phyloP scores from a whole-genome alignment of 2,329 filamentous ascomycete genomes.

The Colletotrichum caudatum region DNA sequence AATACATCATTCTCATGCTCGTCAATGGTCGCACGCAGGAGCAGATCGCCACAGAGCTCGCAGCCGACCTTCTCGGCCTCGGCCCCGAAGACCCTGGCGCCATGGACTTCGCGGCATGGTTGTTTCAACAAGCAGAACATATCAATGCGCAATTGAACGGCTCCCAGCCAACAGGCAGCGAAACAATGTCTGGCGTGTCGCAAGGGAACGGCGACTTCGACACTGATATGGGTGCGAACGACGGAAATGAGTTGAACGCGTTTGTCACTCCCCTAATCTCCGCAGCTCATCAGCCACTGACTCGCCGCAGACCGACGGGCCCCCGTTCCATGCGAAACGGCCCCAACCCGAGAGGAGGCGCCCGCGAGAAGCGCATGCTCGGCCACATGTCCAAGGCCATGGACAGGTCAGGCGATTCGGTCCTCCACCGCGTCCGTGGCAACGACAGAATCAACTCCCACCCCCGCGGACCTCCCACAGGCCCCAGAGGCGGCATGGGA shows the following conservation, averaged over 20 bases:
- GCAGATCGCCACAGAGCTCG: conserved; percentile 88
- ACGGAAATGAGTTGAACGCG: conserved; percentile 65
- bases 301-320: conserved; percentile 80
- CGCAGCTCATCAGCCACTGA: conserved; percentile 53
- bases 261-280: conserved; percentile 57
- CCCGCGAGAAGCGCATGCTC: conserved; percentile 82
- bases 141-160: conserved; percentile 75
- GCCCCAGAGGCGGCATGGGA: conserved; percentile 70
- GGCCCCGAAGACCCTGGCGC: conserved; percentile 86
- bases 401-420: conserved; percentile 80
- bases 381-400: conserved; percentile 87
- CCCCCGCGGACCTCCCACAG: conserved; percentile 75
- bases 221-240: conserved; percentile 77
- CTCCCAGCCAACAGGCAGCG: conserved; percentile 49
- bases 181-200: conserved; percentile 49
- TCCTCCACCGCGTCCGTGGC: conserved; percentile 83
- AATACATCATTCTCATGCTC: conserved; percentile 98
- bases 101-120: conserved; percentile 87
- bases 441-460: conserved; percentile 87
- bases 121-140: conserved; percentile 86
- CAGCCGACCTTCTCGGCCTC: conserved; percentile 86
- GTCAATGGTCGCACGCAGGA: conserved; percentile 94
- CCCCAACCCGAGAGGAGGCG: conserved; percentile 64
- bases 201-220: conserved; percentile 67
- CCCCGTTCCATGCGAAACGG: conserved; percentile 94